These are phyloP conservation scores for Trametopsis cervina DNA, from an alignment of 768 basidiomycete genomes.

Conservation along the genomic window DNA sequence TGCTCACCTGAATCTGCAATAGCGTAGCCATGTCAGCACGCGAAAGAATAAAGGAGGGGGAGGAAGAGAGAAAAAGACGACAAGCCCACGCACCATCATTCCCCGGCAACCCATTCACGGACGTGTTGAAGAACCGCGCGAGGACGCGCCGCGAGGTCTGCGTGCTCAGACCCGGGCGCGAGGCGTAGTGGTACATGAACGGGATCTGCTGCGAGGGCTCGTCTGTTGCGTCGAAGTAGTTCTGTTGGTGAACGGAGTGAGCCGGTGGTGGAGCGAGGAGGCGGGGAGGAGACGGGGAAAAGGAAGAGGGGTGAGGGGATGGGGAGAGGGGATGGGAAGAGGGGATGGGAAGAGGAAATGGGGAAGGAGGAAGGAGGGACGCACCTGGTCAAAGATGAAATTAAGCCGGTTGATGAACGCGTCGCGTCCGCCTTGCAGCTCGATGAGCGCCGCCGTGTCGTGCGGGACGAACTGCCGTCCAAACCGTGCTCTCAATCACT, in stretches of 20 bases:
- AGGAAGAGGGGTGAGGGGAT: too few species aligned
- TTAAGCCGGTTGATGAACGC: conserved; percentile 49
- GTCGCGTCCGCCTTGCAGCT: conserved; percentile 50
- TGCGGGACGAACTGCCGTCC: conserved; percentile 54
- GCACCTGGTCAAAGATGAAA: conserved; percentile 49
- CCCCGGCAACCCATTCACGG: conserved; percentile 50
- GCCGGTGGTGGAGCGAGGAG: too few species aligned
- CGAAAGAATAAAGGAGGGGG: not conserved
- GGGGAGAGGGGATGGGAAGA: too few species aligned
- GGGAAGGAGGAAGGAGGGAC: too few species aligned
- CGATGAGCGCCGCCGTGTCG: conserved; percentile 54
- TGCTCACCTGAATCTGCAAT: conserved; percentile 15
- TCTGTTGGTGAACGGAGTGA: conserved; percentile 24
- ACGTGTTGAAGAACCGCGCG: conserved; percentile 48
- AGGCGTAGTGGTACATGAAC: conserved; percentile 65
- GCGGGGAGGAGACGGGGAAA: too few species aligned
- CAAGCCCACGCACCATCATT: conserved; percentile 57
- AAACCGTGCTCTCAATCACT: too few species aligned
- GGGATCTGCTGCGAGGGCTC: conserved; percentile 66
- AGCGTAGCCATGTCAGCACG: too few species aligned
- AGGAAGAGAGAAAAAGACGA: not conserved
- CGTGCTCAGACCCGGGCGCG: conserved; percentile 52
- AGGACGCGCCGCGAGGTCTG: conserved; percentile 50
- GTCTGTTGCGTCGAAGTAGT: conserved; percentile 56
- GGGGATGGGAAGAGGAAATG: too few species aligned